These are phyloP conservation scores for Yarrowia sp. DNA, from an alignment of 805 yeast species.

Conservation along the genomic window DNA sequence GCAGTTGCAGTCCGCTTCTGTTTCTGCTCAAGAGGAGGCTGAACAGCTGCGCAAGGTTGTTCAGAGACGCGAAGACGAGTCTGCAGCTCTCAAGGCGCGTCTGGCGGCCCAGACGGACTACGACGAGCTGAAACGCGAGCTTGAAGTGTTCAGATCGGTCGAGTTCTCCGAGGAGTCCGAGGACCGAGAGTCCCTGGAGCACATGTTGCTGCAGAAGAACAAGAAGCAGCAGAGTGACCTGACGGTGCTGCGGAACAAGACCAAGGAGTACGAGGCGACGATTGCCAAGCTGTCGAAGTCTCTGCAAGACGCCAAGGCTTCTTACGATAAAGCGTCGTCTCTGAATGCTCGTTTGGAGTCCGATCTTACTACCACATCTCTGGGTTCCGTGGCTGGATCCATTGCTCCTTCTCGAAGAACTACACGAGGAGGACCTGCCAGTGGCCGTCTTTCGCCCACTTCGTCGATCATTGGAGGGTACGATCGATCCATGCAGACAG, in stretches of 20 bases:
- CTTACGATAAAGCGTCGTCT: constrained; percentile 41
- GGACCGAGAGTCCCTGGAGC: constrained; percentile 54
- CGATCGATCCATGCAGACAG: constrained; percentile 41
- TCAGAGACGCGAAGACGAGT: constrained; percentile 52
- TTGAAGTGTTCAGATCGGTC: constrained; percentile 72
- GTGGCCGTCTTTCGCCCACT: constrained; percentile 54
- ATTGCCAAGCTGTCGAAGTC: constrained; percentile 53
- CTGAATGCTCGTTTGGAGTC: constrained; percentile 71
- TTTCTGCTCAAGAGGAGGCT: constrained; percentile 49
- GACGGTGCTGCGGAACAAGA: constrained; percentile 67
- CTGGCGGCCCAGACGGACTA: constrained; percentile 68
- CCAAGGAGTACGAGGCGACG: constrained; percentile 56
- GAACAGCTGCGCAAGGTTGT: constrained; percentile 19
- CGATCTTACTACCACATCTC: constrained; percentile 62
- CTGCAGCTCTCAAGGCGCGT: constrained; percentile 58
- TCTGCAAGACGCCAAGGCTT: constrained; percentile 1
- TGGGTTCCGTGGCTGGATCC: constrained; percentile 46
- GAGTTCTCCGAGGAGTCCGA: constrained; percentile 60
- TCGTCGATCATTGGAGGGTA: constrained; percentile 49
- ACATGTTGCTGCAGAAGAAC: constrained; percentile 71
- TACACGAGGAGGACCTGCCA: constrained; percentile 42
- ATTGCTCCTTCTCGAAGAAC: constrained; percentile 48
- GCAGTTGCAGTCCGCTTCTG: constrained; percentile 44
- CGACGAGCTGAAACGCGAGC: constrained; percentile 79
- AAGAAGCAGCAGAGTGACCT: constrained; percentile 74